These are phyloP conservation scores for Magnolia changhungtana DNA, from an alignment of 164 flowering plant genomes.

Conservation along the genomic window DNA sequence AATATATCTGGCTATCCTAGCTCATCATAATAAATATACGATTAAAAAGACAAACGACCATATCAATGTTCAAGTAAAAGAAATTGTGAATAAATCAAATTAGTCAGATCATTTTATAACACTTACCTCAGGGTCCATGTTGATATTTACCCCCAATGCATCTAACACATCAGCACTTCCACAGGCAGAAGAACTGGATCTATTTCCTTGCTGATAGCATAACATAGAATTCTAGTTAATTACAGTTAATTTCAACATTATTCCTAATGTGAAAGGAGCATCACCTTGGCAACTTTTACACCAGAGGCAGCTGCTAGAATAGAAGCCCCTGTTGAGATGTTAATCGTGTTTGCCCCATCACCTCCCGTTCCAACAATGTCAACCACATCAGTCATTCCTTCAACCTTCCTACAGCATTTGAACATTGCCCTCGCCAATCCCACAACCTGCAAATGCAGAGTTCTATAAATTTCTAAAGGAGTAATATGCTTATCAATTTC, in stretches of 20 bases:
- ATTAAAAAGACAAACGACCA: too few relatives aligned
- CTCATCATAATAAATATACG: too few relatives aligned
- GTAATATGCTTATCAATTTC: background rate
- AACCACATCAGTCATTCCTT: constrained; percentile 69
- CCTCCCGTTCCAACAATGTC: constrained; percentile 99
- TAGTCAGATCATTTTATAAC: background rate
- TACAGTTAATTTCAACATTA: background rate
- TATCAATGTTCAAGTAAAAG: too few relatives aligned
- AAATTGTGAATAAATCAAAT: too few relatives aligned
- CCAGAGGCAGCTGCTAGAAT: constrained; percentile 95
- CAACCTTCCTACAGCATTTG: constrained; percentile 60
- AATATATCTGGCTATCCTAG: too few relatives aligned
- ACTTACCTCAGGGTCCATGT: constrained; percentile 83
- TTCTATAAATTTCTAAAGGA: background rate
- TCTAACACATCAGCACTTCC: constrained; percentile 98
- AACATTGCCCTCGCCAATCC: constrained; percentile 91
- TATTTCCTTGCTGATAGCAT: constrained; percentile 80
- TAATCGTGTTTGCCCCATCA: constrained; percentile 95
- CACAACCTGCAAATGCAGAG: constrained; percentile 46
- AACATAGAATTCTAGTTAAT: background rate
- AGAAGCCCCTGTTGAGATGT: constrained; percentile 92
- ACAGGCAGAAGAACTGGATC: constrained; percentile 95
- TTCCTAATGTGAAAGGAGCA: background rate
- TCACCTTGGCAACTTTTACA: constrained; percentile 92
- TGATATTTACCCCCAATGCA: constrained; percentile 66